A percentile compares a stretch with the other conserved stretches of the same genome.
Conservation (phyloP, 352 stramenopile species). For the Pythium biforme region DNA sequence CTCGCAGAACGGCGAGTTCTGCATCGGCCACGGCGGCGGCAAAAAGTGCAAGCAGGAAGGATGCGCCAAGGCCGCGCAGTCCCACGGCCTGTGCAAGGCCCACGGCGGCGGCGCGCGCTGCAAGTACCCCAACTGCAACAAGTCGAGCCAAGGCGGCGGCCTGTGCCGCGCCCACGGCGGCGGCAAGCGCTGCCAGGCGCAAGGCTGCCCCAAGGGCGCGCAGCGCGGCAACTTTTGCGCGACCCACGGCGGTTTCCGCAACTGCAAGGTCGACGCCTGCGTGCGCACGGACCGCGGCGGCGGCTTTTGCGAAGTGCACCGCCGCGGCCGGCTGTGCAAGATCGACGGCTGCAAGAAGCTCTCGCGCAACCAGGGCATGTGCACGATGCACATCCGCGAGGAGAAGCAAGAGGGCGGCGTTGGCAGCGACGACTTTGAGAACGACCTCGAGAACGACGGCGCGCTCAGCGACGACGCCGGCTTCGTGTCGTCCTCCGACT, state of each 20-base stretch:
- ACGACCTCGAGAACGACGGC: no score
- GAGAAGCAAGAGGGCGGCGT: constrained; percentile 59
- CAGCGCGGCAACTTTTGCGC: constrained; percentile 86
- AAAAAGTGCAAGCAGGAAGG: constrained; percentile 86
- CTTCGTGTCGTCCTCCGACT: constrained; percentile 13
- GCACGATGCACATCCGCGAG: constrained; percentile 88
- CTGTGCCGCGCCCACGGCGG: constrained; percentile 74
- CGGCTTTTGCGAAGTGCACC: constrained; percentile 85
- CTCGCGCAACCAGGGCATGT: constrained; percentile 85
- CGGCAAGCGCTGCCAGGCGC: constrained; percentile 72
- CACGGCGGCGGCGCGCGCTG: constrained; percentile 81
- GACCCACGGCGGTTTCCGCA: constrained; percentile 82
- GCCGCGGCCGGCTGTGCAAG: constrained; percentile 76
- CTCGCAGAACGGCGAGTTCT: constrained; percentile 85
- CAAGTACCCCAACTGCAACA: constrained; percentile 83
- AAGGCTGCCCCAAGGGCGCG: constrained; percentile 72
- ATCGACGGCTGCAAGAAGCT: constrained; percentile 88
- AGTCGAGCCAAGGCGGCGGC: constrained; percentile 66
- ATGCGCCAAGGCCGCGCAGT: constrained; percentile 84
- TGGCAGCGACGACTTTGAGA: constrained; percentile 10
- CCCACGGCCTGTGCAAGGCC: constrained; percentile 80
- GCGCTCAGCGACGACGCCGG: constrained; percentile 17
- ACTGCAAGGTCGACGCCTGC: constrained; percentile 84
- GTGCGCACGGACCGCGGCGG: constrained; percentile 80
- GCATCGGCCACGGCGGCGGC: constrained; percentile 82